phyloP scores from a whole-genome alignment of 495 filamentous ascomycete genomes.

The Aspergillus egyptiacus region DNA sequence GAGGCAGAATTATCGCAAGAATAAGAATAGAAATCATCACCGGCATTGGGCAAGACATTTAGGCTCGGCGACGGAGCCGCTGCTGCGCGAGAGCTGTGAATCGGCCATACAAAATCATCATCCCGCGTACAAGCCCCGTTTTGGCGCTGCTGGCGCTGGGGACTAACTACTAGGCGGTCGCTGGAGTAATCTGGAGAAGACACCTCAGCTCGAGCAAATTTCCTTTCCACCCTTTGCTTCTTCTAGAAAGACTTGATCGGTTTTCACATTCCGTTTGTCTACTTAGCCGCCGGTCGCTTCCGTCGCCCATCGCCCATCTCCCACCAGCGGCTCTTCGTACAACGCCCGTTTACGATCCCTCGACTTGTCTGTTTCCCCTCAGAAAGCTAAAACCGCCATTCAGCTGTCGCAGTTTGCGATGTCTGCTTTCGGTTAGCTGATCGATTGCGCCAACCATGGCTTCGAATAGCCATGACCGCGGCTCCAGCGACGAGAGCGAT shows the following conservation, averaged over 20 bases:
- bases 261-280: conserved; percentile 2
- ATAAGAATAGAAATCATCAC: conserved; percentile 2
- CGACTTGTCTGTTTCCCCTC: conserved; percentile 10
- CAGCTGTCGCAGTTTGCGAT: conserved; percentile 30
- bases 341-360: not conserved
- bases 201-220: conserved; percentile 2
- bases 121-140: conserved; percentile 12
- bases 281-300: no score
- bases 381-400: conserved; percentile 4
- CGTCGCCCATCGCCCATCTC: not conserved
- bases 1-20: no score
- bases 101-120: conserved; percentile 13
- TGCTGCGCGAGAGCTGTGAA: not conserved
- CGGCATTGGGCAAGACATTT: not conserved
- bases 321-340: not conserved
- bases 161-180: conserved; percentile 1
- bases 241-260: conserved; percentile 2
- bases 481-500: conserved; percentile 39
- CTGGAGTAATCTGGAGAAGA: conserved; percentile 9
- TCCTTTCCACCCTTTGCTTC: not conserved
- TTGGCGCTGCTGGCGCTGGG: conserved; percentile 9
- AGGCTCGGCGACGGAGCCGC: not conserved
- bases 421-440: conserved; percentile 39
- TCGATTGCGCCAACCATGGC: conserved; percentile 51
- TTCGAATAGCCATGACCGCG: conserved; percentile 48